A percentile compares a stretch with the other conserved stretches of the same genome.
Evolutionary conservation across 176 grass and related monocot species (phyloP).

Genomic region (Phyllostachys edulis): DNA sequence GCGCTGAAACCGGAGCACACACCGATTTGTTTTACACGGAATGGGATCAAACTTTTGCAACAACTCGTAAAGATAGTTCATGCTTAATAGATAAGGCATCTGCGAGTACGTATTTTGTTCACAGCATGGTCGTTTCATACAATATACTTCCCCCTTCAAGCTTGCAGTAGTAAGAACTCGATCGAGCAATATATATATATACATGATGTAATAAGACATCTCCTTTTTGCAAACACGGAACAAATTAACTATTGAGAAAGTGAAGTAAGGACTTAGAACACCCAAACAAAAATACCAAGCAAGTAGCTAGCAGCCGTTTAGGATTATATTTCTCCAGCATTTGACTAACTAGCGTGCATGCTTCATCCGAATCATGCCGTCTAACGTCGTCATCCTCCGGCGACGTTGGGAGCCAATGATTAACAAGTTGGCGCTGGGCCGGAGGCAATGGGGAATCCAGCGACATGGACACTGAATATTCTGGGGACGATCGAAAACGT

Average conservation of each 20-base stretch:
- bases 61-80: neutral
- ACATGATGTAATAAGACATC: neutral
- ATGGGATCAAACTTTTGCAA: neutral
- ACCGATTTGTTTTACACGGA: neutral
- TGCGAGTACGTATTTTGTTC: neutral
- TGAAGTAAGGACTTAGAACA: neutral
- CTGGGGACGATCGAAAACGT: neutral
- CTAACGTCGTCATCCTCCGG: no score
- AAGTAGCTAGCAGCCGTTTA: neutral
- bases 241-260: neutral
- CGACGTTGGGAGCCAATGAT: no score
- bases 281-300: neutral
- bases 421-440: neutral
- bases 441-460: neutral
- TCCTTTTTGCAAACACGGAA: no score
- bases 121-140: neutral
- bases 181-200: no score
- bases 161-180: no score
- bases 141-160: neutral
- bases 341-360: no score
- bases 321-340: neutral
- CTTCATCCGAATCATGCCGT: neutral
- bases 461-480: slow-evolving; percentile 17
- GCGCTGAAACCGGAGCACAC: neutral
- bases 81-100: neutral